Evolutionary conservation across 495 filamentous ascomycete genomes (phyloP).

Genomic region (Podospora bellae-mahoneyi): DNA sequence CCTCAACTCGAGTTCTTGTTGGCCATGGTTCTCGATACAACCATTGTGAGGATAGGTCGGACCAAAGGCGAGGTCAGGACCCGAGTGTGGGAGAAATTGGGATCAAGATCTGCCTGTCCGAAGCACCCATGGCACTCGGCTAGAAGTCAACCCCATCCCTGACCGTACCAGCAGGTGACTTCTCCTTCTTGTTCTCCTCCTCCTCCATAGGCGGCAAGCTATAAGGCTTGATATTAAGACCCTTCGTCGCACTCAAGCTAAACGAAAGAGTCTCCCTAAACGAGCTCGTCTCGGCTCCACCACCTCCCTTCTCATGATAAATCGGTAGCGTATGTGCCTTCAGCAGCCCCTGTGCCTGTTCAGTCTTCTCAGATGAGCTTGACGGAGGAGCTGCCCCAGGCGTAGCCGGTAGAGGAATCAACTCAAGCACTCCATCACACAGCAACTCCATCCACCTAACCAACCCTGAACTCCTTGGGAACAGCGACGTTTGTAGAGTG

Average conservation of each 20-base stretch:
- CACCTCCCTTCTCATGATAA: conserved; percentile 79
- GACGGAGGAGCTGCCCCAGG: conserved; percentile 50
- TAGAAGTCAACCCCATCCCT: conserved; percentile 37
- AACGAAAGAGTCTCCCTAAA: conserved; percentile 86
- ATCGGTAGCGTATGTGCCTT: conserved; percentile 79
- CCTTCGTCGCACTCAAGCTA: conserved; percentile 73
- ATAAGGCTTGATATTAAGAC: conserved; percentile 81
- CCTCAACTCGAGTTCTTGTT: background rate
- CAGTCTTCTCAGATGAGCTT: conserved; percentile 45
- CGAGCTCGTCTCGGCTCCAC: conserved; percentile 62
- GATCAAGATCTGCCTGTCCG: background rate
- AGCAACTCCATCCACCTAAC: conserved; percentile 86
- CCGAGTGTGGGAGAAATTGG: background rate
- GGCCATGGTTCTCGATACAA: background rate
- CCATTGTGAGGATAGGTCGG: background rate
- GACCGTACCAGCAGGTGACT: conserved; percentile 33
- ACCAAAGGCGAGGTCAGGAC: background rate
- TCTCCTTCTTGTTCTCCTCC: conserved; percentile 63
- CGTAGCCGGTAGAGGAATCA: conserved; percentile 76
- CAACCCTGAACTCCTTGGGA: conserved; percentile 72
- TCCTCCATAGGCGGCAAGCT: conserved; percentile 86
- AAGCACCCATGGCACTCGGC: background rate
- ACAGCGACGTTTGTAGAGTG: conserved; percentile 75
- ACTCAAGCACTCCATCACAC: conserved; percentile 80
- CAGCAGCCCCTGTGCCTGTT: conserved; percentile 81